Evolutionary conservation across 1,284 basidiomycete species (phyloP), one percentile per base, ranked within the genome.

Genomic region (Naganishia sp.): DNA sequence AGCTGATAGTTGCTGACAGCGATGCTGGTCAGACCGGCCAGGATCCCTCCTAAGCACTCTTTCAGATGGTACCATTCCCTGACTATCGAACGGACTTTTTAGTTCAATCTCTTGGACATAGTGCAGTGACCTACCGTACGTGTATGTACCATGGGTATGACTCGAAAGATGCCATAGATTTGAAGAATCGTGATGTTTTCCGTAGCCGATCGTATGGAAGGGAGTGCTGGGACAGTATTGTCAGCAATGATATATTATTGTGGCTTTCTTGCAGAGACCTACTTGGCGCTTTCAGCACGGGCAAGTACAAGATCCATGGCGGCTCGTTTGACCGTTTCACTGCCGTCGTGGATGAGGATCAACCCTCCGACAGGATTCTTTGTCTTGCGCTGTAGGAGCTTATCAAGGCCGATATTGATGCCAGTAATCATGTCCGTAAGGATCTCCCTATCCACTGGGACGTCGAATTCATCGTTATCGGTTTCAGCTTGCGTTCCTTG

Each of bases 151-250:
- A 66, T 87, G 86, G 0, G 95, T 98, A 77, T 97, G 92, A 79
- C 97, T 97, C 13, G 94, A 96, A 83, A 99, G 92, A 51, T 97
- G 87, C 95, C 95, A 99, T 18, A 99, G 85, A n/a, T 93, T 94
- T 3, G 92, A 91, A 6, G 95, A 94, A 77, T 99, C 94, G 77
- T 98, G 95, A 17, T 90, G 90, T 69, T 92, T 90, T 61, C 94
- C 94, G 76, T 95, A 99, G 54, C 95, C 95, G 71, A 99, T 90
- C 1, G 92, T 90, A 79, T 99, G 95, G 64, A 99, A 94, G 1
- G 95, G 94, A 28, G 95, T 87, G 73, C 80, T 81, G 66, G 0
- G 43, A 51, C 25, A 13, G 43, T 52, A 42, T 15, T 2, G 31
- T 35, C 25, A 67, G 28, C 18, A 28, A 21, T 28, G 28, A 28